Percentiles rank a stretch among this genome's conserved stretches.
Conservation (phyloP, 371 early-diverging fungal species). For the Paramicrosporidium saccamoebae region DNA sequence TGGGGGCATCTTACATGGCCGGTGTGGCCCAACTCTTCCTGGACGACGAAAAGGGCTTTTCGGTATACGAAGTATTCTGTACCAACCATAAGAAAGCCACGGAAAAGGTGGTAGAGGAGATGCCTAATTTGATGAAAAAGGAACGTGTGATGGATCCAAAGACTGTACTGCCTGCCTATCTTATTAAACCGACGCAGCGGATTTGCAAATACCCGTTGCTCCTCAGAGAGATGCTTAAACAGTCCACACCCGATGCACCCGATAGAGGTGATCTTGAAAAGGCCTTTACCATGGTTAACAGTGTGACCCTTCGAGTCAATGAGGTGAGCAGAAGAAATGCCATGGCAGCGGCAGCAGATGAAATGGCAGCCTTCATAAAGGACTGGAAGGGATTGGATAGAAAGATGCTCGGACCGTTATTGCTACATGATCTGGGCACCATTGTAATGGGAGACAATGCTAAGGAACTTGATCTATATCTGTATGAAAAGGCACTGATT, state of each 20-base stretch:
- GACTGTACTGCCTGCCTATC: constrained; percentile 46
- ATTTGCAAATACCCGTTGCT: constrained; percentile 83
- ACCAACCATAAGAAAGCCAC: constrained; percentile 55
- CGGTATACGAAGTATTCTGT: constrained; percentile 73
- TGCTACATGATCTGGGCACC: no score
- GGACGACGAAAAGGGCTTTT: constrained; percentile 38
- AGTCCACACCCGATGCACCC: constrained; percentile 35
- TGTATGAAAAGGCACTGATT: no score
- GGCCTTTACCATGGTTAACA: no score
- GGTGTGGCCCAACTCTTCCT: constrained; percentile 9
- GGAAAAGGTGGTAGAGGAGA: constrained; percentile 14
- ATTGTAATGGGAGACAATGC: no score
- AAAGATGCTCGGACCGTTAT: no score
- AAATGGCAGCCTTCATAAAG: no score
- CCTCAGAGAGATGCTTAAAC: constrained; percentile 45
- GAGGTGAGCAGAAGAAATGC: no score
- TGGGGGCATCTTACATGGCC: constrained; percentile 38
- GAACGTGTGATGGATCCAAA: constrained; percentile 38
- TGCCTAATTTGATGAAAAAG: constrained; percentile 12
- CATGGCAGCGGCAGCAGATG: no score
- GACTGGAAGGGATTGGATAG: no score
- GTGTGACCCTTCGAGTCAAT: no score
- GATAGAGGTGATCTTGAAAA: no score
- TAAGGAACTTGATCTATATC: no score
- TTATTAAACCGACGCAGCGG: constrained; percentile 88